Base-by-base conservation (phyloP, 352 stramenopile genomes). In the Phytophthora tubulina region DNA sequence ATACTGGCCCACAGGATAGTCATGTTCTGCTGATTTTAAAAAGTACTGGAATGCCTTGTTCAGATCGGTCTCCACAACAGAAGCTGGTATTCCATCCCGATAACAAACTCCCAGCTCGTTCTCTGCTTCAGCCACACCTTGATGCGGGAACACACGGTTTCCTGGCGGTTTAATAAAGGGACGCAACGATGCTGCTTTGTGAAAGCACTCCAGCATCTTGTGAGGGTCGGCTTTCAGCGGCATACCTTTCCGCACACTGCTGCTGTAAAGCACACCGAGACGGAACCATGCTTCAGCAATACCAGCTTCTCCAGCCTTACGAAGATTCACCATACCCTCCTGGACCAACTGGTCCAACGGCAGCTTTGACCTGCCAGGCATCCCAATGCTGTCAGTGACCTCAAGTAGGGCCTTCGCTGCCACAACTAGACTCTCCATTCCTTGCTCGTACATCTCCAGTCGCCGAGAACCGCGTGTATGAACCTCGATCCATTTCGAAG, bases 241-340 rank as follows among this genome's bases (percentile, higher is more conserved):
- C 14, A 80, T 68, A 0, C 66, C 72, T 41, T 74, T 63, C 11
- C 65, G 54, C 9, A 70, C 53, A 32, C 38, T 60, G 32, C 56
- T 76, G 32, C 69, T 76, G 44, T 78, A 84, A 8, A 84, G 55
- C 21, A 81, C 59, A 48, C 69, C 73, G n/a, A 84, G 65, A 46
- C 76, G 73, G 38, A 79, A 84, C 76, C 76, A 84, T 6, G 65
- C 76, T 35, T 79, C 76, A 6, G 76, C 70, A 13, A 84, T 66
- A 10, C 76, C 76, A 55, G 63, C 62, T 70, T 84, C 63, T 3
- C 73, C 73, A 41, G 76, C 70, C 33, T 67, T 65, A 44, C 63
- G 59, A 10, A 84, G 63, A 36, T 73, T 65, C 11, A 32, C 6
- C n/a, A 84, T 67, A 1, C 54, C 70, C 36, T 75, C 46, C 38